Conservation (phyloP, 257 asterid species). For the Linaria vulgaris region DNA sequence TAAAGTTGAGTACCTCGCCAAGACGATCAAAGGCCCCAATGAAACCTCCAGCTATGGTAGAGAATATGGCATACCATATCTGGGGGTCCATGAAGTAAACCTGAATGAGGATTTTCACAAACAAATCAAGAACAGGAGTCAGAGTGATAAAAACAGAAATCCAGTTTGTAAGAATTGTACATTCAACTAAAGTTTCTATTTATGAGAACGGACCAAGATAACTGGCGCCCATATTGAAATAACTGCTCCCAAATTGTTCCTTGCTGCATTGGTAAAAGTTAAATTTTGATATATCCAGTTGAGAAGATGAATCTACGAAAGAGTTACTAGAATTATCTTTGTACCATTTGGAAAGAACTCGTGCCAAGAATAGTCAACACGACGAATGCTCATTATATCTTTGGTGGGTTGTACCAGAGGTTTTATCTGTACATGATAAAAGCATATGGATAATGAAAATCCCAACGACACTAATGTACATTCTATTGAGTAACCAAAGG, state of each 20-base stretch:
- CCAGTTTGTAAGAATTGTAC: neutral
- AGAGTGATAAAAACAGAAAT: conserved; percentile 15
- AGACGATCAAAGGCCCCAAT: conserved; percentile 96
- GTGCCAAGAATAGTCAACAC: conserved; percentile 85
- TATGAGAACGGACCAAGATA: conserved; percentile 57
- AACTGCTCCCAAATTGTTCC: conserved; percentile 66
- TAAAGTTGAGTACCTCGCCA: conserved; percentile 67
- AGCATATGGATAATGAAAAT: conserved; percentile 25
- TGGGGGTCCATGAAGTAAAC: conserved; percentile 97
- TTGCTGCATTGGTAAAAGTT: conserved; percentile 56
- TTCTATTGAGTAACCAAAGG: conserved; percentile 23
- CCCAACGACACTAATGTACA: conserved; percentile 11
- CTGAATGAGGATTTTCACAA: conserved; percentile 43
- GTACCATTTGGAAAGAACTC: conserved; percentile 89
- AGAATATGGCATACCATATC: conserved; percentile 89
- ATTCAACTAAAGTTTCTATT: conserved; percentile 22
- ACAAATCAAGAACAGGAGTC: conserved; percentile 6
- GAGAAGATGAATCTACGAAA: conserved; percentile 22
- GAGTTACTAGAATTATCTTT: conserved; percentile 15
- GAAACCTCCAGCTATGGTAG: conserved; percentile 85
- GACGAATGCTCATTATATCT: conserved; percentile 68
- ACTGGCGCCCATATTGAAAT: conserved; percentile 83
- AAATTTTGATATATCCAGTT: conserved; percentile 22
- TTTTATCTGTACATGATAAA: conserved; percentile 62
- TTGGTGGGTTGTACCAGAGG: conserved; percentile 85